Conservation (phyloP, 176 grass and related monocot genomes). For the Pontederia paniculata region DNA sequence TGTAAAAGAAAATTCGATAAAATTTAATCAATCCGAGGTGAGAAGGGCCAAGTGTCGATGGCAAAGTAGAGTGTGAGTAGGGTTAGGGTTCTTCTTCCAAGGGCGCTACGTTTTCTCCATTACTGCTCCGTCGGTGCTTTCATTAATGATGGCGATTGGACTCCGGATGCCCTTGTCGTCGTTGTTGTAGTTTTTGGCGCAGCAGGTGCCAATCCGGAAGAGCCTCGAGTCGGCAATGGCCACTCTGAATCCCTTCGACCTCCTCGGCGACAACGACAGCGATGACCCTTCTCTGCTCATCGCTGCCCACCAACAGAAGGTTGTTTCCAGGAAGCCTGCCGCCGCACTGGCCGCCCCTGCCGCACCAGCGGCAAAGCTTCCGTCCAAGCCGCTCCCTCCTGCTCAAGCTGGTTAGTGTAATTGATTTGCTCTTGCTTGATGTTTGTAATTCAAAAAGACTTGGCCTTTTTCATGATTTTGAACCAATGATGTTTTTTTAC, state of each 20-base stretch:
- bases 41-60: too few species aligned
- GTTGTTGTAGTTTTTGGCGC: too few species aligned
- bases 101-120: too few species aligned
- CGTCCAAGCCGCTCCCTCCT: slow-evolving; percentile 54
- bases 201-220: too few species aligned
- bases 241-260: slow-evolving; percentile 45
- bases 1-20: too few species aligned
- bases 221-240: slow-evolving; percentile 26
- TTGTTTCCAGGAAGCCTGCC: slow-evolving; percentile 22
- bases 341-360: slow-evolving; percentile 26
- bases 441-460: background rate
- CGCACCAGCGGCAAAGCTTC: slow-evolving; percentile 40
- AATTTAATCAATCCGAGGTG: too few species aligned
- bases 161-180: too few species aligned
- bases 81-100: too few species aligned
- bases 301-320: slow-evolving; percentile 24
- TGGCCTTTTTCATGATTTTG: slow-evolving; percentile 1
- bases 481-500: background rate
- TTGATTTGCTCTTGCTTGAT: background rate
- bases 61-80: too few species aligned
- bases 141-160: too few species aligned
- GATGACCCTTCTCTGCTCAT: slow-evolving; percentile 65
- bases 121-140: too few species aligned
- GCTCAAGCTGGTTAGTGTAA: slow-evolving; percentile 41
- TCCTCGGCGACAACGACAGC: slow-evolving; percentile 72